Evolutionary conservation across 75 land plant genomes (phyloP), one percentile per base, ranked within the genome.

Genomic region (Isoetes taiwanensis): DNA sequence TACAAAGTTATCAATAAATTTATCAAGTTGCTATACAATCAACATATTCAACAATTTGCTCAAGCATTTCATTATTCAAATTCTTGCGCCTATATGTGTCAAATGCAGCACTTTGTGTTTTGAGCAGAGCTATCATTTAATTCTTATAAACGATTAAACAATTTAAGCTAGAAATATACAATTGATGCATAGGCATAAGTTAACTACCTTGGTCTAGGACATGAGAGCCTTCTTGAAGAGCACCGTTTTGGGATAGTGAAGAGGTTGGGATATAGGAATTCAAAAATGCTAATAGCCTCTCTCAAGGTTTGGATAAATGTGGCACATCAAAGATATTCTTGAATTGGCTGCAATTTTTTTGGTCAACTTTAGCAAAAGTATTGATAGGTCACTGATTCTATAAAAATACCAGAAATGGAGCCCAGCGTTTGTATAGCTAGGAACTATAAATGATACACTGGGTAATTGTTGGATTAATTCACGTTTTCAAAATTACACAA

Each of bases 151-250:
- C 25, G 50, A 16, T 23, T 46, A 23, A 4, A 19, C 6, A 46
- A 8, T 8, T 14, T 14, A 37, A 9, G 38, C 14, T 14, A 37
- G 9, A 9, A 9, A 37, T 9, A 37, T 14, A 14, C 9, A 14
- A 37, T 14, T 9, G 38, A 9, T 9, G 9, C 9, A 14, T 14
- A 37, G 23, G 50, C 50, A 19, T 6, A n/a, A n/a, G n/a, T n/a
- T n/a, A n/a, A n/a, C n/a, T 31, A 91, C 97, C 95, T 83, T 87
- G 16, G 97, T 86, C 95, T 89, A 91, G 14, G 97, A 91, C 40
- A 85, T 66, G 0, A 94, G 98, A 12, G 90, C 78, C 65, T 82
- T 81, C 29, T 2, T n/a, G 3, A 75, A 27, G 27, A 88, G 97
- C 52, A 72, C 80, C 25, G 70, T 54, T 3, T 40, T 59, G 30